Evolutionary conservation across 345 rosid species (phyloP).

Genomic region (Syzygium aromaticum): DNA sequence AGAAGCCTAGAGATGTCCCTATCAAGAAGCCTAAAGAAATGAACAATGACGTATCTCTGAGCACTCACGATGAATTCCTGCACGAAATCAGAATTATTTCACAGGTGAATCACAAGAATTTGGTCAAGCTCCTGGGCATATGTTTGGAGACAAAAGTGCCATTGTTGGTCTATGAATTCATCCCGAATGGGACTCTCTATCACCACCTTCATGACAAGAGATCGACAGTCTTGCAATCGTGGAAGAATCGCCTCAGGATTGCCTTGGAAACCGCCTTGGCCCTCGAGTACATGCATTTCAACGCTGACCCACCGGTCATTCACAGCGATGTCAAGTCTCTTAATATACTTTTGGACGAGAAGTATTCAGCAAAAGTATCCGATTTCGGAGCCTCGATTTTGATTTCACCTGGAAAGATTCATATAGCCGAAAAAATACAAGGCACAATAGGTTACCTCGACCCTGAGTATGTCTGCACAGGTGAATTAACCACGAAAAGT

Average conservation of each 20-base stretch:
- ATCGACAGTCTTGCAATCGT: neutral
- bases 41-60: neutral
- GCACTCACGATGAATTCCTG: neutral
- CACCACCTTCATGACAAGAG: neutral
- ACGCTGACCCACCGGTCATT: accelerated
- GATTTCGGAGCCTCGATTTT: neutral
- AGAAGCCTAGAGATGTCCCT: neutral
- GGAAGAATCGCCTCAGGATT: neutral
- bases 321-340: neutral
- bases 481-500: neutral
- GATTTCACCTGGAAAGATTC: neutral
- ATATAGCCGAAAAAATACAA: neutral
- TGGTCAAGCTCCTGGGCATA: neutral
- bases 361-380: neutral
- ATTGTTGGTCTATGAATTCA: neutral
- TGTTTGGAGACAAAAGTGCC: too few relatives aligned
- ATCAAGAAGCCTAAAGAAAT: neutral
- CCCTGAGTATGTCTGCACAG: neutral
- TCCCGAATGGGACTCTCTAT: neutral
- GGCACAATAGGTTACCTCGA: neutral
- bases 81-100: neutral
- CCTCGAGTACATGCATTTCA: neutral
- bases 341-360: neutral
- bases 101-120: neutral
- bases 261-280: neutral